Conservation (phyloP, 805 yeast genomes). For the Metschnikowia cubensis region DNA sequence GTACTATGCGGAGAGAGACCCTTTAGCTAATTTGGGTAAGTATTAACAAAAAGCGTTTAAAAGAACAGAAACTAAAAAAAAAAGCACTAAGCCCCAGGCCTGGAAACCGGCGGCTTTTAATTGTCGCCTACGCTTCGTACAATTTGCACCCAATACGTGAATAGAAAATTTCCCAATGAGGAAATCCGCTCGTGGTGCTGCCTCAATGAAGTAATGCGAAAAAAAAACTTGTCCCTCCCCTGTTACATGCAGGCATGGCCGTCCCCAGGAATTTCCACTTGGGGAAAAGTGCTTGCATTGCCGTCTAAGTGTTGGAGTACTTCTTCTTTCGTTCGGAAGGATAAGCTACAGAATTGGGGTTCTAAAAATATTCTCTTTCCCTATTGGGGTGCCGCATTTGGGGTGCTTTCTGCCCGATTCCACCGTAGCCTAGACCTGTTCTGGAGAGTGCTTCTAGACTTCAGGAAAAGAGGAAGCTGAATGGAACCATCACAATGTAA, state of each 20-base stretch:
- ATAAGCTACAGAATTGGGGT: background rate
- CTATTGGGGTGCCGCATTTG: background rate
- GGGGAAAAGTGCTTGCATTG: conserved; percentile 1
- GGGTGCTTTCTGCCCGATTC: too few species aligned
- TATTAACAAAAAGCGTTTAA: background rate
- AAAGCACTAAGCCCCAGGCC: conserved; percentile 8
- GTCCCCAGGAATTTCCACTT: background rate
- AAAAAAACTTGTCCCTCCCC: background rate
- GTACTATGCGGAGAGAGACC: background rate
- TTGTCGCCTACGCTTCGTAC: background rate
- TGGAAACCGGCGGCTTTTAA: conserved; percentile 6
- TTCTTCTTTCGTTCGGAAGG: background rate
- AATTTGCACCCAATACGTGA: conserved; percentile 15
- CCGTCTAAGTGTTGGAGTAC: background rate
- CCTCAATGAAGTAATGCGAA: conserved; percentile 8
- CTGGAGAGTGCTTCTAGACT: too few species aligned
- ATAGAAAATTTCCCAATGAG: conserved; percentile 12
- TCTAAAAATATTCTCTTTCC: background rate
- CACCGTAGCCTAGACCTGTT: too few species aligned
- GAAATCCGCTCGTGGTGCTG: conserved; percentile 7
- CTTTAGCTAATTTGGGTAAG: background rate
- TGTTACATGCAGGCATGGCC: background rate
- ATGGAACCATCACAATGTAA: too few species aligned
- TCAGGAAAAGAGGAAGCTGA: too few species aligned
- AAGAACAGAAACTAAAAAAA: background rate